Evolutionary conservation across 345 rosid species (phyloP).

Genomic region (Eucalyptus decipiens): DNA sequence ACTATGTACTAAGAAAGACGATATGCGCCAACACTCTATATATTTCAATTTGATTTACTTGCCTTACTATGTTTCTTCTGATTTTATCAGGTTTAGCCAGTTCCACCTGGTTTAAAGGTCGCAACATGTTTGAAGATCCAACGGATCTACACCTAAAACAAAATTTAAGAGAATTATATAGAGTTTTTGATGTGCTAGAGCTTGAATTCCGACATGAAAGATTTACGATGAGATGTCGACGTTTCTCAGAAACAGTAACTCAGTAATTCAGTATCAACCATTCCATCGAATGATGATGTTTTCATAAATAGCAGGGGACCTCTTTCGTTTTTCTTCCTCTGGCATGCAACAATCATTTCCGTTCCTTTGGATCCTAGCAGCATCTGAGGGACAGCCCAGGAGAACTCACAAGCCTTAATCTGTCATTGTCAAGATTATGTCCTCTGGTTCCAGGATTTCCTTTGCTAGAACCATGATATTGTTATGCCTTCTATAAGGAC

Average conservation of each 20-base stretch:
- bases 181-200: too few species aligned
- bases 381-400: background rate
- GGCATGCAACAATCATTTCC: background rate
- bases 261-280: background rate
- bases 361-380: background rate
- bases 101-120: too few species aligned
- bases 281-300: background rate
- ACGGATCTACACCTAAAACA: too few species aligned
- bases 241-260: background rate
- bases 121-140: too few species aligned
- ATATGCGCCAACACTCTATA: fast-evolving
- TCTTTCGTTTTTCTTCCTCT: conserved; percentile 5
- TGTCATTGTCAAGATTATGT: background rate
- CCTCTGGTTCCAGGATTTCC: background rate
- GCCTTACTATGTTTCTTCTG: too few species aligned
- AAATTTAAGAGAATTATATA: too few species aligned
- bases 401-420: background rate
- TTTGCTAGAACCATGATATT: background rate
- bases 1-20: too few species aligned
- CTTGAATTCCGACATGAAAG: too few species aligned
- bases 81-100: too few species aligned
- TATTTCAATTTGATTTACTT: conserved; percentile 13
- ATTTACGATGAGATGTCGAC: too few species aligned
- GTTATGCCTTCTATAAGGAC: background rate
- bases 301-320: background rate